Conservation (phyloP, 257 asterid genomes). For the Capsicum pubescens region DNA sequence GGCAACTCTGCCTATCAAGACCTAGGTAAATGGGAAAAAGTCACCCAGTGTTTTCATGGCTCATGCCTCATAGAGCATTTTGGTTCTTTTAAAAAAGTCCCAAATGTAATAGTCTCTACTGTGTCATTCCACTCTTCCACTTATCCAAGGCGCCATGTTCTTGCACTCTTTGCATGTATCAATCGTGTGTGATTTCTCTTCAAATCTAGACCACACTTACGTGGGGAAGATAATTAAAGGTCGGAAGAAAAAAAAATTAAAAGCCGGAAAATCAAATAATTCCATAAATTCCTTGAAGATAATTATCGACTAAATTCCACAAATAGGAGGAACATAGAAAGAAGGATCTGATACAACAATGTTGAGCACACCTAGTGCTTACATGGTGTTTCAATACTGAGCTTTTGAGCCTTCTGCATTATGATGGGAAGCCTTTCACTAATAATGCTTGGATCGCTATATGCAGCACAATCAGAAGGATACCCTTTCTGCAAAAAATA, state of each 20-base stretch:
- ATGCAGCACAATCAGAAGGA: constrained; percentile 84
- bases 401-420: constrained; percentile 79
- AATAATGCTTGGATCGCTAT: constrained; percentile 83
- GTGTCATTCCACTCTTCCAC: constrained; percentile 1
- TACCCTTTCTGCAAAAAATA: constrained; percentile 81
- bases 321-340: constrained; percentile 17
- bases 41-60: background rate
- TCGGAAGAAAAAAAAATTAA: constrained; percentile 9
- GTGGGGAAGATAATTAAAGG: background rate
- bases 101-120: background rate
- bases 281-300: background rate
- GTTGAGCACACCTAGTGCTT: constrained; percentile 47
- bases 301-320: constrained; percentile 23
- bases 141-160: constrained; percentile 12
- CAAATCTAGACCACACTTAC: background rate
- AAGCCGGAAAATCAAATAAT: constrained; percentile 14
- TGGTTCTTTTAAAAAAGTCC: constrained; percentile 2
- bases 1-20: no score
- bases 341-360: constrained; percentile 33
- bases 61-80: background rate
- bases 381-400: constrained; percentile 53
- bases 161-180: background rate
- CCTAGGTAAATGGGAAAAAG: no score
- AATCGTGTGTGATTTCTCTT: background rate
- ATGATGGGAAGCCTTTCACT: constrained; percentile 80